Evolutionary conservation across 2,329 filamentous ascomycete genomes (phyloP).

Genomic region (Diaporthe helianthi): DNA sequence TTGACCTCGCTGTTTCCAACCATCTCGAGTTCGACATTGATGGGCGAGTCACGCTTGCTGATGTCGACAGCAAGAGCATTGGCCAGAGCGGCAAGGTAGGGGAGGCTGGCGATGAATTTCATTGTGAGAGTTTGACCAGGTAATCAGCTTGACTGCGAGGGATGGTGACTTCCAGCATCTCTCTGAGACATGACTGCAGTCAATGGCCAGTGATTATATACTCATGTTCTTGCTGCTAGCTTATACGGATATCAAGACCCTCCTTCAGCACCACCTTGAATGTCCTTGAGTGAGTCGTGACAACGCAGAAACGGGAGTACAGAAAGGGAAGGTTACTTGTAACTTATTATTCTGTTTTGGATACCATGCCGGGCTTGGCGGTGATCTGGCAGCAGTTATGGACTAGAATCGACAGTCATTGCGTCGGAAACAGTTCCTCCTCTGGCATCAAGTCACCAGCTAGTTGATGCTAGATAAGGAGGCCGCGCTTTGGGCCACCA

Average conservation of each 20-base stretch:
- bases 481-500: not conserved
- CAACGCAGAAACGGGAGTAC: not conserved
- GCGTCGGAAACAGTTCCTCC: not conserved
- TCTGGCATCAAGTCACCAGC: not conserved
- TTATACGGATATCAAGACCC: not conserved
- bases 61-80: conserved; percentile 17
- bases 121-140: conserved; percentile 41
- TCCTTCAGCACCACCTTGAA: not conserved
- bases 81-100: conserved; percentile 43
- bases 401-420: not conserved
- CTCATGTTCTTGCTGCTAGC: not conserved
- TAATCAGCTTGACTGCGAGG: not conserved
- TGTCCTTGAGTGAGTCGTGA: not conserved
- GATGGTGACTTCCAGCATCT: not conserved
- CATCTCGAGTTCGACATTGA: conserved; percentile 55
- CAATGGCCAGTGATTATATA: not conserved
- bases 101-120: conserved; percentile 48
- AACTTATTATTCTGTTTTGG: not conserved
- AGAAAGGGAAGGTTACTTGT: not conserved
- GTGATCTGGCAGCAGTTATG: not conserved
- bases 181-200: not conserved
- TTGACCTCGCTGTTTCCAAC: conserved; percentile 60
- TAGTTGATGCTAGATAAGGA: not conserved
- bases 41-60: conserved; percentile 47
- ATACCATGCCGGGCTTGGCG: not conserved